phyloP scores from a whole-genome alignment of 1,284 basidiomycete genomes.

The Macrocybe sp. region DNA sequence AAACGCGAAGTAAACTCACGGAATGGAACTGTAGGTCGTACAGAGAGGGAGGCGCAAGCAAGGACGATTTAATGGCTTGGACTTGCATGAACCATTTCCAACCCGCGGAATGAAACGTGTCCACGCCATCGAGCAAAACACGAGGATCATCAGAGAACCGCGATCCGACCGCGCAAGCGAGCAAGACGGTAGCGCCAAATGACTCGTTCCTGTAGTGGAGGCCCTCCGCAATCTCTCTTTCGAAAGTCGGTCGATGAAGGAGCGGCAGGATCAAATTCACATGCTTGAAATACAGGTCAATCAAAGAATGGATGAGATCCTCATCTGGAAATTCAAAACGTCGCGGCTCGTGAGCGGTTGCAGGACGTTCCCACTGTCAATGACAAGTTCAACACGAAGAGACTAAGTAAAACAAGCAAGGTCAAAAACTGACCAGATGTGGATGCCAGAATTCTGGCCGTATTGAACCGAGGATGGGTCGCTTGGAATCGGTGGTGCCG shows the following conservation, averaged over 20 bases:
- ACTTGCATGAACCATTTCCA: constrained; percentile 76
- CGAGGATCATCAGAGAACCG: constrained; percentile 67
- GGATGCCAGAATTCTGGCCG: constrained; percentile 34
- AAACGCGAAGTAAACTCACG: constrained; percentile 23
- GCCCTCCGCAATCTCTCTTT: constrained; percentile 48
- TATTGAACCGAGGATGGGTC: constrained; percentile 18
- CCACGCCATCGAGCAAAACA: constrained; percentile 42
- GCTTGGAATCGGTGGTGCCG: constrained; percentile 22
- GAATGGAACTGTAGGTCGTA: constrained; percentile 38
- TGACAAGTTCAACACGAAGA: neutral
- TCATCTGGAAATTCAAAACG: constrained; percentile 47
- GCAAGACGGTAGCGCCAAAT: constrained; percentile 68
- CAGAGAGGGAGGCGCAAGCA: constrained; percentile 29
- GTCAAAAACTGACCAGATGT: constrained; percentile 27
- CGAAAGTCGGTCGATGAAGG: constrained; percentile 74
- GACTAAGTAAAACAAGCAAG: no score
- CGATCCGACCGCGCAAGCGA: constrained; percentile 75
- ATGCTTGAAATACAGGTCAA: constrained; percentile 67
- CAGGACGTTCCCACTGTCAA: constrained; percentile 37
- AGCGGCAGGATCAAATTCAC: constrained; percentile 66
- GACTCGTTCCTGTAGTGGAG: constrained; percentile 52
- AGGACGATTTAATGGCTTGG: constrained; percentile 29
- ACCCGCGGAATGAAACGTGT: constrained; percentile 51
- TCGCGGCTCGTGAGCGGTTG: constrained; percentile 24
- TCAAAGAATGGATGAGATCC: constrained; percentile 56